Percentiles rank a stretch among this genome's conserved stretches.
phyloP scores from a whole-genome alignment of 2,329 filamentous ascomycete genomes.

The Orbilia quercus region DNA sequence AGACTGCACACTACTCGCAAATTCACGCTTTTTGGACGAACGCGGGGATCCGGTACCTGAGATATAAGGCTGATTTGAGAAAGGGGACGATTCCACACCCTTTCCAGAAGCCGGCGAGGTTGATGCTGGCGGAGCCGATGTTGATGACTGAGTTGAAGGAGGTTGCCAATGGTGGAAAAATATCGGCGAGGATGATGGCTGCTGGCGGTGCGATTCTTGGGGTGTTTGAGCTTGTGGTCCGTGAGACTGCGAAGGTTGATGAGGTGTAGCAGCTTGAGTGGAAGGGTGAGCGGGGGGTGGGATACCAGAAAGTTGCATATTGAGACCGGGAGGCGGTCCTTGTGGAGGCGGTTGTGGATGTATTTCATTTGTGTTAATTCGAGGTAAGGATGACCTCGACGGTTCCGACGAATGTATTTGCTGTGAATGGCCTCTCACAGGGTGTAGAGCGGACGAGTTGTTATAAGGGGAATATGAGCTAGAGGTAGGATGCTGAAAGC shows the following conservation, averaged over 20 bases:
- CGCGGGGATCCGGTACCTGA: constrained; percentile 57
- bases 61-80: constrained; percentile 57
- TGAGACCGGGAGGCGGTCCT: constrained; percentile 54
- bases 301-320: constrained; percentile 49
- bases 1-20: constrained; percentile 54
- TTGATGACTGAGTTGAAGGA: constrained; percentile 55
- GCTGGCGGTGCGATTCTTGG: constrained; percentile 41
- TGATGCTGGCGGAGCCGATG: constrained; percentile 54
- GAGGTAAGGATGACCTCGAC: constrained; percentile 66
- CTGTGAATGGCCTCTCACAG: constrained; percentile 62
- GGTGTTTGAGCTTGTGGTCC: constrained; percentile 29
- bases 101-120: constrained; percentile 58
- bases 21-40: constrained; percentile 60
- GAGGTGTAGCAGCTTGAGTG: constrained; percentile 37
- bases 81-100: constrained; percentile 59
- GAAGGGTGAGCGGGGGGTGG: constrained; percentile 55
- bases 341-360: constrained; percentile 66
- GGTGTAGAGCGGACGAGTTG: not conserved
- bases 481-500: constrained; percentile 58
- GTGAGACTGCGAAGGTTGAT: constrained; percentile 51
- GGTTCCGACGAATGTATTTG: constrained; percentile 60
- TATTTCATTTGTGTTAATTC: constrained; percentile 68
- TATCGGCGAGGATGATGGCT: constrained; percentile 56
- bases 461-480: constrained; percentile 63
- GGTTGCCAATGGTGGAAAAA: constrained; percentile 60